Evolutionary conservation across 257 asterid genomes (phyloP).

Genomic region (Solanum medicagineum): DNA sequence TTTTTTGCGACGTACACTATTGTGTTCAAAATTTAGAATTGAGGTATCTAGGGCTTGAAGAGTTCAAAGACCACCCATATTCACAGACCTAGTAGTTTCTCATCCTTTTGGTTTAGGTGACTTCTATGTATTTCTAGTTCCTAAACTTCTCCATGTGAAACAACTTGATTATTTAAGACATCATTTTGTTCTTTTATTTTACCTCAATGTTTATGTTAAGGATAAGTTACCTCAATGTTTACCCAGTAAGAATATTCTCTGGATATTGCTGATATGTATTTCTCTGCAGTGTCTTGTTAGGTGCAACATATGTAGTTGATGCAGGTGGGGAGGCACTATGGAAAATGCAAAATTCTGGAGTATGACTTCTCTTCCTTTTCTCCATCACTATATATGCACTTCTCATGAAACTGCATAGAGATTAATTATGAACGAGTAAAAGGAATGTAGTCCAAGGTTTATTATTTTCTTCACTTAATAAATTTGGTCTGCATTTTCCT

Average conservation of each 20-base stretch:
- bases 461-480: not conserved
- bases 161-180: not conserved
- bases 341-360: constrained; percentile 70
- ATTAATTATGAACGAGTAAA: not conserved
- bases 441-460: not conserved
- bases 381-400: not conserved
- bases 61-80: not conserved
- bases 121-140: not conserved
- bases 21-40: not conserved
- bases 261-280: not conserved
- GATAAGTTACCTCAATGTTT: not conserved
- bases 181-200: not conserved
- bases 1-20: not conserved
- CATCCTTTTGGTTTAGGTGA: not conserved
- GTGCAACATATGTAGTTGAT: constrained; percentile 42
- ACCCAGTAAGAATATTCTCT: not conserved
- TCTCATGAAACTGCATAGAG: not conserved
- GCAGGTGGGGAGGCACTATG: constrained; percentile 59
- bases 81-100: not conserved
- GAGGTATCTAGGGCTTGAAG: not conserved
- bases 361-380: constrained; percentile 13
- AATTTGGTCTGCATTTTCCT: not conserved
- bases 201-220: not conserved
- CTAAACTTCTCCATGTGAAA: not conserved
- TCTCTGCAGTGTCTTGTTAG: constrained; percentile 48